Evolutionary conservation across 2,329 filamentous ascomycete genomes (phyloP).

Genomic region (Scytalidium lignicola): DNA sequence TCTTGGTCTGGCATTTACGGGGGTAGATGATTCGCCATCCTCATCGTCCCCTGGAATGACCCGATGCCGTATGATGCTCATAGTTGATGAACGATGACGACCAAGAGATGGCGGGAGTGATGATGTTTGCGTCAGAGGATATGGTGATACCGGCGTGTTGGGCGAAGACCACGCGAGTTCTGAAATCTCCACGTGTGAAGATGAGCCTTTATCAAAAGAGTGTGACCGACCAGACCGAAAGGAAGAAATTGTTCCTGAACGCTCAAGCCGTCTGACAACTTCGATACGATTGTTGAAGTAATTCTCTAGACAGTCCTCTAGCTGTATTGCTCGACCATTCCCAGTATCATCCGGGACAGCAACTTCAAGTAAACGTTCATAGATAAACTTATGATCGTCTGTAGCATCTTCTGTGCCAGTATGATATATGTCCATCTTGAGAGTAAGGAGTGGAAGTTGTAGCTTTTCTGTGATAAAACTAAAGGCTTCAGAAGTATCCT

Average conservation of each 20-base stretch:
- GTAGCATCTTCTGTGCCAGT: conserved; percentile 76
- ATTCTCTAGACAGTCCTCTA: conserved; percentile 87
- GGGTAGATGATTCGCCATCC: conserved; percentile 24
- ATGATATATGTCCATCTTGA: conserved; percentile 94
- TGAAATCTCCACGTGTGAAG: conserved; percentile 18
- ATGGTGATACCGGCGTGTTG: conserved; percentile 18
- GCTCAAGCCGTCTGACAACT: conserved; percentile 69
- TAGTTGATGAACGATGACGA: conserved; percentile 28
- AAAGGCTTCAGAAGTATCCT: conserved; percentile 95
- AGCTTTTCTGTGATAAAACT: conserved; percentile 89
- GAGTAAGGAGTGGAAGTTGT: conserved; percentile 76
- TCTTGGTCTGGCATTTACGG: conserved; percentile 24
- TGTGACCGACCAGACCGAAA: conserved; percentile 11
- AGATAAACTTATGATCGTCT: conserved; percentile 92
- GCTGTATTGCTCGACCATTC: conserved; percentile 64
- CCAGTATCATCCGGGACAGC: conserved; percentile 72
- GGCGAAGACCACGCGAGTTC: conserved; percentile 19
- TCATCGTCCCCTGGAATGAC: conserved; percentile 42
- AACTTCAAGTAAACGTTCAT: conserved; percentile 84
- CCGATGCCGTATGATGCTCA: conserved; percentile 53
- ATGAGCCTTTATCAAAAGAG: conserved; percentile 13
- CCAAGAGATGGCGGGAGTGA: background rate
- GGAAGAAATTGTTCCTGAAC: conserved; percentile 48
- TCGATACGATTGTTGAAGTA: conserved; percentile 90
- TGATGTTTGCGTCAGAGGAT: conserved; percentile 7